Evolutionary conservation across 805 yeast genomes (phyloP).

Genomic region (Schwanniomyces occidentalis): DNA sequence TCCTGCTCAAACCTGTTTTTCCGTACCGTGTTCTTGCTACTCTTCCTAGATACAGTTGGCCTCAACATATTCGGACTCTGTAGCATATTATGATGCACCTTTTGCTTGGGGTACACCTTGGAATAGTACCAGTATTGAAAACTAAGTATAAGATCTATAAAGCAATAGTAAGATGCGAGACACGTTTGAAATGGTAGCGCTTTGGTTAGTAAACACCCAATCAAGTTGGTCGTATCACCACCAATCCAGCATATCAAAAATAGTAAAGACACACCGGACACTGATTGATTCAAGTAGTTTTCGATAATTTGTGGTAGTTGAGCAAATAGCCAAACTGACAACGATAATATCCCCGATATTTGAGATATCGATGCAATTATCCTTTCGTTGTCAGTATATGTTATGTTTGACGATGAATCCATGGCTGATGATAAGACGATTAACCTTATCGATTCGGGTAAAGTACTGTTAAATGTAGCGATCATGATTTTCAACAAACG

Average conservation of each 20-base stretch:
- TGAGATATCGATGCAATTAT: slow-evolving; percentile 9
- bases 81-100: slow-evolving; percentile 36
- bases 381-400: neutral
- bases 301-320: slow-evolving; percentile 68
- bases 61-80: slow-evolving; percentile 39
- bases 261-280: slow-evolving; percentile 32
- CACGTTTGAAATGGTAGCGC: slow-evolving; percentile 81
- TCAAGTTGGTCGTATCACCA: slow-evolving; percentile 47
- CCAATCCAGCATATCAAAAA: slow-evolving; percentile 37
- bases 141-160: slow-evolving; percentile 66
- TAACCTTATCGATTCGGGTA: neutral
- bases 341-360: slow-evolving; percentile 29
- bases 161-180: slow-evolving; percentile 70
- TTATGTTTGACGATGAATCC: neutral
- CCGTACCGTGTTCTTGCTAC: slow-evolving; percentile 10
- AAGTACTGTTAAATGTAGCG: neutral
- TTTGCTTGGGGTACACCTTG: slow-evolving; percentile 40
- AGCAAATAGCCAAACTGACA: slow-evolving; percentile 67
- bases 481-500: too few species aligned
- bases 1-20: slow-evolving; percentile 24
- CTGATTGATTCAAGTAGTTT: slow-evolving; percentile 47
- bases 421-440: too few species aligned
- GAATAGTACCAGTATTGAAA: slow-evolving; percentile 74
- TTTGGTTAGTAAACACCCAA: slow-evolving; percentile 73
- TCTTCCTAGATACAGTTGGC: slow-evolving; percentile 14